phyloP scores from a whole-genome alignment of 495 filamentous ascomycete genomes.

The Penicillium goetzii region DNA sequence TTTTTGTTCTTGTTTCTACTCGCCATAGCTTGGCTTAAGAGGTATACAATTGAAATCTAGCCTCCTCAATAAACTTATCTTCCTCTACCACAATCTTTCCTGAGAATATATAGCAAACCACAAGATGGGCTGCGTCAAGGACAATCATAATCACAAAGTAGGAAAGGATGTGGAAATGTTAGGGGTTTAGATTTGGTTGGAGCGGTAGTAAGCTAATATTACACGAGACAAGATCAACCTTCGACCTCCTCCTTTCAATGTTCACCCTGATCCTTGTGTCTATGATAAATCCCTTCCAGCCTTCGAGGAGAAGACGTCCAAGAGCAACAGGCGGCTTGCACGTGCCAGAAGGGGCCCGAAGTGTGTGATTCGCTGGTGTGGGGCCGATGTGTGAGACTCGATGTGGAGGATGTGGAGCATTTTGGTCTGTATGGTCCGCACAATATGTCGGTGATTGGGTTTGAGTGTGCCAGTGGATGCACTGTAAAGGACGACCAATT shows the following conservation, averaged over 20 bases:
- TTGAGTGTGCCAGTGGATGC: background rate
- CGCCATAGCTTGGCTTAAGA: constrained; percentile 13
- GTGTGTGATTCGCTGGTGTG: background rate
- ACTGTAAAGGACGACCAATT: background rate
- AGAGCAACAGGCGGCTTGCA: background rate
- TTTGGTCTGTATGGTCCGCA: no score
- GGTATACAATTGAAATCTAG: constrained; percentile 7
- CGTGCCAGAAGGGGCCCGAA: background rate
- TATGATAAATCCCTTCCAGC: background rate
- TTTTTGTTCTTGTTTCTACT: constrained; percentile 15
- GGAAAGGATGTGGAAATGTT: background rate
- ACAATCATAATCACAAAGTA: background rate
- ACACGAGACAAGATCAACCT: background rate
- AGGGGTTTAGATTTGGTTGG: background rate
- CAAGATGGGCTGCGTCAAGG: no score
- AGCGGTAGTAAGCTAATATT: background rate
- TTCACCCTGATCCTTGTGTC: background rate
- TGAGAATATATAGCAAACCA: background rate
- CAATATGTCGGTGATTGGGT: background rate
- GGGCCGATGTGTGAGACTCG: background rate
- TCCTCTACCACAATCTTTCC: background rate
- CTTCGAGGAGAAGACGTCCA: background rate
- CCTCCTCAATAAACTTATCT: background rate
- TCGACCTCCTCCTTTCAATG: background rate
- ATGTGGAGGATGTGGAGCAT: background rate